Base-by-base conservation (phyloP, 1,139 yeast genomes). In the Kazachstania sp. region DNA sequence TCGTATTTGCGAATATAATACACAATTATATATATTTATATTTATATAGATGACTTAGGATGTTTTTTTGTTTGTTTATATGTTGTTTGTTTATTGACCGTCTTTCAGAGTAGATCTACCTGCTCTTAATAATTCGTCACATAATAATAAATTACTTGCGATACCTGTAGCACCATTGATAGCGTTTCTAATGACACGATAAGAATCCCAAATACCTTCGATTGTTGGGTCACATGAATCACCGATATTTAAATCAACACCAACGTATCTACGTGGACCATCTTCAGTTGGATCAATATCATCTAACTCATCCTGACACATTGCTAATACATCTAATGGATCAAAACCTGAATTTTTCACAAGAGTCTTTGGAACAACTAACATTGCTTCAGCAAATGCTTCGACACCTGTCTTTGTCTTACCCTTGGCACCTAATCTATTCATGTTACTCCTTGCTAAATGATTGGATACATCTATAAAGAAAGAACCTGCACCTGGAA, bases 401-500 rank as follows among this genome's bases (percentile, higher is more conserved):
- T 81, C 82, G 45, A 92, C 78, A 54, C 98, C 99, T 13, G 95
- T 80, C 69, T 90, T 86, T 53, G 81, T 77, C 67, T 86, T 85
- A 48, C 98, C 98, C 65, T 84, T 86, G 52, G 86, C 83, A 45
- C 74, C 70, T 50, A 77, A 69, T 53, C 74, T 71, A 36, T 73
- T 76, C 54, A 71, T 64, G 49, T 75, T 72, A 19, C 60, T 49
- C 50, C 70, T 69, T 48, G 73, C 68, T 53, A 94, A 73, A 62
- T 86, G 78, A 58, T 81, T 76, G 49, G 87, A 76, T 51, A 92
- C 86, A 46, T 95, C 81, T 63, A 94, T 74, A 72, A 83, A 94
- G 69, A 83, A 94, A 3, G 98, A 92, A 49, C 99, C 99, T 1
- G 95, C 98, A 51, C 99, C 99, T 6, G 98, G 97, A 45, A 94